Percentiles rank a stretch among this genome's conserved stretches.
These are phyloP conservation scores for Acanthochlamys bracteata DNA, from an alignment of 106 monocot species.

Conservation along the genomic window DNA sequence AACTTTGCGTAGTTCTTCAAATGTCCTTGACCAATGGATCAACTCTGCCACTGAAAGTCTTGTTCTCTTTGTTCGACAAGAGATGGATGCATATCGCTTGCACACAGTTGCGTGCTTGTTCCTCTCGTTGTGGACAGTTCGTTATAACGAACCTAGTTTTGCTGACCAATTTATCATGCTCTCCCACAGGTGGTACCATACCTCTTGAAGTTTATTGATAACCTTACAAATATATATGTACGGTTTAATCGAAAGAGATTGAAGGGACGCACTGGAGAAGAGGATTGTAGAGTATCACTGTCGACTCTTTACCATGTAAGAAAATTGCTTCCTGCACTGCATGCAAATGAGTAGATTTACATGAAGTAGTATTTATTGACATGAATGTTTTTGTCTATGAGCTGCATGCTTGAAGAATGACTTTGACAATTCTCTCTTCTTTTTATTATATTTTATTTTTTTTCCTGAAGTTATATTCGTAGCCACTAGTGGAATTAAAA, in stretches of 20 bases:
- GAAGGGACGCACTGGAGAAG: constrained; percentile 94
- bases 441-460: too few species aligned
- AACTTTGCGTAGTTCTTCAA: constrained; percentile 56
- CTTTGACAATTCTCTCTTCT: too few species aligned
- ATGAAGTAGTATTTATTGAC: too few species aligned
- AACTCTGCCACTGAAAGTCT: constrained; percentile 98
- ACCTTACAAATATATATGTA: constrained; percentile 97
- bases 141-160: not conserved
- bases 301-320: constrained; percentile 95
- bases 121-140: not conserved
- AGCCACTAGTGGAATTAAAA: too few species aligned
- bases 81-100: constrained; percentile 96
- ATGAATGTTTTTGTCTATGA: too few species aligned
- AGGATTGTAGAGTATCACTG: constrained; percentile 84
- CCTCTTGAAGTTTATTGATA: constrained; percentile 89
- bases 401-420: too few species aligned
- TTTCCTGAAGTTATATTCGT: too few species aligned
- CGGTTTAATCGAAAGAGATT: constrained; percentile 94
- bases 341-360: not conserved
- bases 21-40: constrained; percentile 98
- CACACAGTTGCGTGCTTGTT: constrained; percentile 55
- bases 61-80: constrained; percentile 86
- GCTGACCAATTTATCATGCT: not conserved
- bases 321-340: not conserved
- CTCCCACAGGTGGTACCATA: constrained; percentile 80